Evolutionary conservation across 495 filamentous ascomycete species (phyloP), one percentile per base, ranked within the genome.

Genomic region (Hyaloscypha variabilis): DNA sequence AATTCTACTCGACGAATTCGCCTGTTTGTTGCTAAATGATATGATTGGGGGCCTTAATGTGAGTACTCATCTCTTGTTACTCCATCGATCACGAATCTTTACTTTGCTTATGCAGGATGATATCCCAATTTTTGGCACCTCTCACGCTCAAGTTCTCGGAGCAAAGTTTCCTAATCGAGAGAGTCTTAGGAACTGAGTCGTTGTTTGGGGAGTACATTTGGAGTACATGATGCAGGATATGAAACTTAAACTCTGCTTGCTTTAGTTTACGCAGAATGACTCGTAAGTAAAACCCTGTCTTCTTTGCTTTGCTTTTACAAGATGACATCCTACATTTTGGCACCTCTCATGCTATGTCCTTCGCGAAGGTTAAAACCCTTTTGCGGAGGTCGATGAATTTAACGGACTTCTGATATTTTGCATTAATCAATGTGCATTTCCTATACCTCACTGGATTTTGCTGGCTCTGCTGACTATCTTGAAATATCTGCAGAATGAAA

Each of bases 301-400:
- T 54, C 25, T 34, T 34, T 34, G 31, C 31, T 34, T 34, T 34
- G 31, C 31, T 3, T 71, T 74, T 68, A 60, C 65, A 75, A 84
- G 82, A 87, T 86, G 82, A 86, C 75, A 77, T 66, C 70, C 66
- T 67, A 74, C 70, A 73, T 85, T 87, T 83, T 86, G 84, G 83
- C 82, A 87, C 84, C 85, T 86, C 85, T 87, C 85, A 34, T 34
- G 6, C 13, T 34, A 34, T 34, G 31, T 34, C 31, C 31, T 34
- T 34, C 2, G 13, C 31, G 13, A 34, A 34, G 84, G 85, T 81
- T 85, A 81, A 87, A 78, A 72, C 74, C 39, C 74, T 77, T 71
- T 65, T 69, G 42, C 62, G 75, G 75, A 50, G 62, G 75, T 74
- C 81, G 66, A 84, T 86, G 83, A 84, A 83, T 83, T 75, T 74